These are phyloP conservation scores for Helicocarpus griseus DNA, from an alignment of 2,329 filamentous ascomycete species.

Conservation along the genomic window DNA sequence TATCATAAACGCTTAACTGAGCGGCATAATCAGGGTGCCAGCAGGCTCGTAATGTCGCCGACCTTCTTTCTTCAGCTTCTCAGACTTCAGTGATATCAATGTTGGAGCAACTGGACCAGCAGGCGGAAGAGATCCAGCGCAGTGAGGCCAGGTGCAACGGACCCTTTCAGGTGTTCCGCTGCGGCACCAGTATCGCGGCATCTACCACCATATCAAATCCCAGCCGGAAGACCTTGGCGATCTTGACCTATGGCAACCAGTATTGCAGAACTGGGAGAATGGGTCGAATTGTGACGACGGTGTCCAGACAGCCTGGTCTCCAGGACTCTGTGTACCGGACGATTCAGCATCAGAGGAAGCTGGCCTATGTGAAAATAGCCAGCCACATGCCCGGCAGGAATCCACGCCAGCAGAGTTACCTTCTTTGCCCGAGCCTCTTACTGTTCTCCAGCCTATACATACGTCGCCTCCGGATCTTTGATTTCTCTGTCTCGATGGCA, in stretches of 20 bases:
- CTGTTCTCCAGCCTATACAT: neutral
- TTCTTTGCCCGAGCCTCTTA: neutral
- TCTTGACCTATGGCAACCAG: neutral
- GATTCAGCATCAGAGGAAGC: neutral
- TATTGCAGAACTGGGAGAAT: neutral
- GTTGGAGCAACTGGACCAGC: neutral
- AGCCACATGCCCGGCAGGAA: neutral
- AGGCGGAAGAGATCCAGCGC: neutral
- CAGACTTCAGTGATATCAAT: neutral
- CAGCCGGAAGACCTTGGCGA: neutral
- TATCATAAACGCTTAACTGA: neutral
- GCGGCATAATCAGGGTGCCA: neutral
- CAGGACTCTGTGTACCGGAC: neutral
- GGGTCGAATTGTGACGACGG: neutral
- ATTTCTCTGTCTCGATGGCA: neutral
- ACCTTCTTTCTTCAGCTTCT: neutral
- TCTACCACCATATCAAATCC: neutral
- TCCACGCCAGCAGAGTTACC: neutral
- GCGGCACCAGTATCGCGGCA: neutral
- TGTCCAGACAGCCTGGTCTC: neutral
- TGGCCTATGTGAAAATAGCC: neutral
- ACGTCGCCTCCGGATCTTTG: neutral
- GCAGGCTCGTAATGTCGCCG: neutral
- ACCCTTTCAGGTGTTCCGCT: neutral
- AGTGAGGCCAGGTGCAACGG: neutral